Percentiles rank a stretch among this genome's conserved stretches.
Conservation (phyloP, 2,329 filamentous ascomycete species). For the Colletotrichum sp. region DNA sequence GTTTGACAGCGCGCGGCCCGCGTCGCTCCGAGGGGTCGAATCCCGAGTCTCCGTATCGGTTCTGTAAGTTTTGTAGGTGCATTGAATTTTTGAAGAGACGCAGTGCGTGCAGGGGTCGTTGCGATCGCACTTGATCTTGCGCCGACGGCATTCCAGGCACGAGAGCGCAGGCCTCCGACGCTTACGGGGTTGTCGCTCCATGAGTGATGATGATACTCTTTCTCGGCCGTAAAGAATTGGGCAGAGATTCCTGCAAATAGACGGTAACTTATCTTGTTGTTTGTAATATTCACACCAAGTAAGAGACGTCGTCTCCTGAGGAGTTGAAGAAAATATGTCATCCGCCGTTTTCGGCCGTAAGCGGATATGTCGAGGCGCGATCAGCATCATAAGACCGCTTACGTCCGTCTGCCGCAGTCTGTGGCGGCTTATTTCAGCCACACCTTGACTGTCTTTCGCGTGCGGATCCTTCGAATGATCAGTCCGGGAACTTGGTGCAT, state of each 20-base stretch:
- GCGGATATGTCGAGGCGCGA: neutral
- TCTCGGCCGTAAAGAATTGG: neutral
- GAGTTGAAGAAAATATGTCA: neutral
- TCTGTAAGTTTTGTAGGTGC: neutral
- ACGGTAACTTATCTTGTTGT: neutral
- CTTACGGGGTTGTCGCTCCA: neutral
- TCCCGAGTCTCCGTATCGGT: neutral
- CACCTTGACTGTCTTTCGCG: neutral
- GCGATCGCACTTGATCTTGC: neutral
- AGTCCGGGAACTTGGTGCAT: neutral
- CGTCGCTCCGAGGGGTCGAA: neutral
- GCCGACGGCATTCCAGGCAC: neutral
- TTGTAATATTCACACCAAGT: neutral
- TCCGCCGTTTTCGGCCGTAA: neutral
- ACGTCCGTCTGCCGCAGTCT: neutral
- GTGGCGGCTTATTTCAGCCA: neutral
- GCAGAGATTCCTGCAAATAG: neutral
- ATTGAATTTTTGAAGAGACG: neutral
- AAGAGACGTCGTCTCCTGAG: neutral
- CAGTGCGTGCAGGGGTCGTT: neutral
- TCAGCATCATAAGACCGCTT: neutral
- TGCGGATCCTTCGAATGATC: neutral
- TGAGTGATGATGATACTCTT: neutral
- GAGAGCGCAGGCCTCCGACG: neutral
- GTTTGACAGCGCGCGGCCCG: neutral